A percentile compares a stretch with the other conserved stretches of the same genome.
Evolutionary conservation across 1,284 basidiomycete species (phyloP).

Genomic region (Leccinum insolens): DNA sequence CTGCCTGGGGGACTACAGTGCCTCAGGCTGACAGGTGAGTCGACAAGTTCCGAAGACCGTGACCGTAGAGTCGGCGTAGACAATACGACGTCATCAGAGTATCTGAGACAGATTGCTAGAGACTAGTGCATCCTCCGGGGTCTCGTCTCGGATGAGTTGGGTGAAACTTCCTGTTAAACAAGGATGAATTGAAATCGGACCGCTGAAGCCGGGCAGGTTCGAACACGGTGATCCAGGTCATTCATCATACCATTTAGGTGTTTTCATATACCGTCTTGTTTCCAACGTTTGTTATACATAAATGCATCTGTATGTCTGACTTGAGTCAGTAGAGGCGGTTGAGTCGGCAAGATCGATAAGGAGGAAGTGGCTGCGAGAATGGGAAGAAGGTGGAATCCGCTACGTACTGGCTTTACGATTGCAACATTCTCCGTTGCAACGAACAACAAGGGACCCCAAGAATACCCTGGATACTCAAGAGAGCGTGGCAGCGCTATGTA

Average conservation of each 20-base stretch:
- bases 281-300: constrained; percentile 29
- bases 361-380: constrained; percentile 13
- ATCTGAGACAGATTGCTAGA: constrained; percentile 33
- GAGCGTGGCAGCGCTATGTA: no score
- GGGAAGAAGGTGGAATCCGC: constrained; percentile 25
- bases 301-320: not conserved
- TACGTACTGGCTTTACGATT: not conserved
- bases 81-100: not conserved
- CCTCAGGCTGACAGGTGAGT: constrained; percentile 41
- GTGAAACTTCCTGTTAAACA: constrained; percentile 35
- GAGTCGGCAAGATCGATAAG: constrained; percentile 16
- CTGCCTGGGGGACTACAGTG: constrained; percentile 46
- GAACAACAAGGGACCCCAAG: no score
- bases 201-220: constrained; percentile 40
- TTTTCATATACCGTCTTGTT: constrained; percentile 63
- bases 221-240: constrained; percentile 38
- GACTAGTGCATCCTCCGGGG: constrained; percentile 22
- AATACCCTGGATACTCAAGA: no score
- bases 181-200: constrained; percentile 40
- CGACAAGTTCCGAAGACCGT: not conserved
- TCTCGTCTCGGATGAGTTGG: constrained; percentile 31
- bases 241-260: constrained; percentile 52
- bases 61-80: not conserved
- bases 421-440: no score
- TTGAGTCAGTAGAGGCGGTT: constrained; percentile 14